phyloP scores from a whole-genome alignment of 192 early-diverging fungal genomes.

The Mortierella hygrophila region DNA sequence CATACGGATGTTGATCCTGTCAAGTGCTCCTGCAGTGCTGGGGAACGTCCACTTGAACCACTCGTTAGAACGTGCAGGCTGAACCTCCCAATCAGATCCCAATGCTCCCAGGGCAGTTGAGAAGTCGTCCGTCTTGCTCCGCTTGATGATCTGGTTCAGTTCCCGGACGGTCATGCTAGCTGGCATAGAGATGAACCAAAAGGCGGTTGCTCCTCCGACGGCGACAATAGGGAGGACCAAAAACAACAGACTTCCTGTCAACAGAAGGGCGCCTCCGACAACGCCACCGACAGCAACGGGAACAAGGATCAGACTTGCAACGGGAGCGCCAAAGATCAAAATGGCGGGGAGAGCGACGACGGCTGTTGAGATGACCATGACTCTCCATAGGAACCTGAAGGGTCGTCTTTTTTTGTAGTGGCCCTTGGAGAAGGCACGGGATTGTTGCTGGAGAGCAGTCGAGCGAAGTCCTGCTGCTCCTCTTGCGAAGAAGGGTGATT shows the following conservation, averaged over 20 bases:
- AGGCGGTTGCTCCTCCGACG: constrained; percentile 22
- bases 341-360: constrained; percentile 34
- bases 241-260: constrained; percentile 36
- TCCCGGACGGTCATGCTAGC: constrained; percentile 14
- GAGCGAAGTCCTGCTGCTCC: not conserved
- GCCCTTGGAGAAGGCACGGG: not conserved
- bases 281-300: constrained; percentile 33
- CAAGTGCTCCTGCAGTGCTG: not conserved
- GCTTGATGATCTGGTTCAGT: constrained; percentile 34
- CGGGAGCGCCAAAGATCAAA: constrained; percentile 29
- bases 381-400: constrained; percentile 24
- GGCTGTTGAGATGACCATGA: constrained; percentile 20
- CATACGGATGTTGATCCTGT: constrained; percentile 40
- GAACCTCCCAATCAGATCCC: constrained; percentile 42
- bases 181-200: constrained; percentile 29
- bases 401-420: constrained; percentile 12
- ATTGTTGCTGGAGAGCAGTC: not conserved
- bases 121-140: not conserved
- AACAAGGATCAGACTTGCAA: constrained; percentile 17
- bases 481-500: not conserved
- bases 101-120: constrained; percentile 21
- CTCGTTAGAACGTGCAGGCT: constrained; percentile 24
- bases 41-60: constrained; percentile 53
- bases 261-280: constrained; percentile 24
- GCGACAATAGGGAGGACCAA: constrained; percentile 23